phyloP scores from a whole-genome alignment of 2,329 filamentous ascomycete genomes.

The Pseudogymnoascus sp. region DNA sequence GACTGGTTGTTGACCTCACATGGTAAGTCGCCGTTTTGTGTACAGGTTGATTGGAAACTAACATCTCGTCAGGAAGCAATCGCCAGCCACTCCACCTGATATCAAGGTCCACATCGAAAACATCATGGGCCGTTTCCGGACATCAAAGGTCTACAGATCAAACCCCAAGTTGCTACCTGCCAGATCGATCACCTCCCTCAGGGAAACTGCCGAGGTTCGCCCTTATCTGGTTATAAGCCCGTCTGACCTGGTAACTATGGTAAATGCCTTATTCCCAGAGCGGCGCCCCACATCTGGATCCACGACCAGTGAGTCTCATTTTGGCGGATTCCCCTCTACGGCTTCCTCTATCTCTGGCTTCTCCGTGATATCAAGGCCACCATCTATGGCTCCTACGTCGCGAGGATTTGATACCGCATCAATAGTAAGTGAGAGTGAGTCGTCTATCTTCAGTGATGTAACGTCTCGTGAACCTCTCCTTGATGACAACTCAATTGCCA shows the following conservation, averaged over 20 bases:
- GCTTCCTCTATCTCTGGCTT: slow-evolving; percentile 70
- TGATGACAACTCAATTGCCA: slow-evolving; percentile 41
- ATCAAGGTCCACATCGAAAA: slow-evolving; percentile 64
- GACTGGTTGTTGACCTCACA: slow-evolving; percentile 69
- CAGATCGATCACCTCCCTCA: slow-evolving; percentile 62
- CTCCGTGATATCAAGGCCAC: slow-evolving; percentile 32
- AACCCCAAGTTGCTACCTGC: slow-evolving; percentile 58
- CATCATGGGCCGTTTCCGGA: slow-evolving; percentile 56
- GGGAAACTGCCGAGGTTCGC: slow-evolving; percentile 71
- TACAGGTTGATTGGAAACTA: slow-evolving; percentile 10
- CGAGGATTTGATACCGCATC: slow-evolving; percentile 57
- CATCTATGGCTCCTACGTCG: slow-evolving; percentile 46
- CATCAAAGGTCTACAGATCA: slow-evolving; percentile 35
- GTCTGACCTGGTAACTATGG: slow-evolving; percentile 68
- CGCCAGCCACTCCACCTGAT: slow-evolving; percentile 53
- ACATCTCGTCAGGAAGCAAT: slow-evolving; percentile 40
- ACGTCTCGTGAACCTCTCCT: slow-evolving; percentile 59
- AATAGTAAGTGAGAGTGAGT: slow-evolving; percentile 63
- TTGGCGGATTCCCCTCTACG: slow-evolving; percentile 55
- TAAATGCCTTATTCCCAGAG: slow-evolving; percentile 79
- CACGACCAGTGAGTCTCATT: slow-evolving; percentile 42
- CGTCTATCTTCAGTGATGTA: slow-evolving; percentile 63
- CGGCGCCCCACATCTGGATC: slow-evolving; percentile 53
- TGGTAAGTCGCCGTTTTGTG: slow-evolving; percentile 41
- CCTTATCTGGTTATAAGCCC: slow-evolving; percentile 74